These are phyloP conservation scores for Quercus aquifolioides DNA, from an alignment of 306 rosid species.

Conservation along the genomic window DNA sequence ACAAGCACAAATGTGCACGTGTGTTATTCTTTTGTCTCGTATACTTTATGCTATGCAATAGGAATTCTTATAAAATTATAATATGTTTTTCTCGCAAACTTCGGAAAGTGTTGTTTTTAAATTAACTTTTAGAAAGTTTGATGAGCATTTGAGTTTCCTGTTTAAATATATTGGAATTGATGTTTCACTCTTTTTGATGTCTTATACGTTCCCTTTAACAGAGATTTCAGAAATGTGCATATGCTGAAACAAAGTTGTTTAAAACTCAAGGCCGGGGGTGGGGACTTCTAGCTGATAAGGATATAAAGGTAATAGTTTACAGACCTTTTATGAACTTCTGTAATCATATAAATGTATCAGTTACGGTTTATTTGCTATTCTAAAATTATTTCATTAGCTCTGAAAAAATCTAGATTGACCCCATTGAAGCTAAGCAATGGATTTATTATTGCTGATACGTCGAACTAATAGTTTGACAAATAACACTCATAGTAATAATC, in stretches of 20 bases:
- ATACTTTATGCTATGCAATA: background rate
- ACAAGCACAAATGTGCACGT: background rate
- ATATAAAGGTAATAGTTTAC: conserved; percentile 61
- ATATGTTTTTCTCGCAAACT: background rate
- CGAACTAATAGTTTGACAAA: no score
- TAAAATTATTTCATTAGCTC: background rate
- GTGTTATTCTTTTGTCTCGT: background rate
- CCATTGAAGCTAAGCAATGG: no score
- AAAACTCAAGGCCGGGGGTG: conserved; percentile 91
- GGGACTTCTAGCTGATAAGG: conserved; percentile 89
- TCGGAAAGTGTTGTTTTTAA: background rate
- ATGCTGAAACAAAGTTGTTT: conserved; percentile 82
- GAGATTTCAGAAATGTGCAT: conserved; percentile 88
- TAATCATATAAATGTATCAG: conserved; percentile 6
- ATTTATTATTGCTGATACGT: no score
- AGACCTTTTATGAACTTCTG: conserved; percentile 4
- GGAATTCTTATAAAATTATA: background rate
- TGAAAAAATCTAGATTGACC: no score
- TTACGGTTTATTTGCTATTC: background rate
- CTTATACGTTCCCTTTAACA: conserved; percentile 34
- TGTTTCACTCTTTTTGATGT: conserved; percentile 16
- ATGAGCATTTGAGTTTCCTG: conserved; percentile 7
- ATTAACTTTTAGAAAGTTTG: background rate
- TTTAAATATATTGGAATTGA: conserved; percentile 18
- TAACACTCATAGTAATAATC: no score